phyloP scores from a whole-genome alignment of 352 stramenopile species.

The Phytopythium delawarense region DNA sequence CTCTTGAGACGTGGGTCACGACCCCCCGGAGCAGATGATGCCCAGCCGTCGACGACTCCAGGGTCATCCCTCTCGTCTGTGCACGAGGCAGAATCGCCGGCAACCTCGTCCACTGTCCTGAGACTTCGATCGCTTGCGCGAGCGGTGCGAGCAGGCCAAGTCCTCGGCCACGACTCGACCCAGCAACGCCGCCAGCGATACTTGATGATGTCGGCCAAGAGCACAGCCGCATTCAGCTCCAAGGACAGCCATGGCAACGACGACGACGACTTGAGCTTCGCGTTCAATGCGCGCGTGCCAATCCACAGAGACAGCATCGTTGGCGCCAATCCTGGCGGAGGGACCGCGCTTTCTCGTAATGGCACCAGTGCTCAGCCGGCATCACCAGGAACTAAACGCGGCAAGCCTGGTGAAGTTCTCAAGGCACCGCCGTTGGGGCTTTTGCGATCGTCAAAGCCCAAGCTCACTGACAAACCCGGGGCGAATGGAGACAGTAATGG shows the following conservation, averaged over 20 bases:
- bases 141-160: constrained; percentile 49
- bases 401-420: background rate
- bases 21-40: background rate
- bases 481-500: background rate
- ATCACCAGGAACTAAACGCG: background rate
- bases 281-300: background rate
- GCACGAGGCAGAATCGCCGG: constrained; percentile 15
- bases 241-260: background rate
- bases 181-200: constrained; percentile 1
- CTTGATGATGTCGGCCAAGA: constrained; percentile 1
- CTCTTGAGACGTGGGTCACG: constrained; percentile 11
- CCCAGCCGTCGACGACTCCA: background rate
- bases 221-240: background rate
- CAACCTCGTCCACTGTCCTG: constrained; percentile 34
- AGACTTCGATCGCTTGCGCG: constrained; percentile 42
- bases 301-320: background rate
- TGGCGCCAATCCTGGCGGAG: background rate
- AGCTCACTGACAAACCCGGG: background rate
- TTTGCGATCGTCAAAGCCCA: background rate
- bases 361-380: background rate
- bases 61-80: constrained; percentile 8
- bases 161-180: constrained; percentile 23
- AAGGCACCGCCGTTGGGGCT: background rate
- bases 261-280: constrained; percentile 6
- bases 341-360: background rate